phyloP scores from a whole-genome alignment of 768 basidiomycete genomes.

The Auricularia sp. region DNA sequence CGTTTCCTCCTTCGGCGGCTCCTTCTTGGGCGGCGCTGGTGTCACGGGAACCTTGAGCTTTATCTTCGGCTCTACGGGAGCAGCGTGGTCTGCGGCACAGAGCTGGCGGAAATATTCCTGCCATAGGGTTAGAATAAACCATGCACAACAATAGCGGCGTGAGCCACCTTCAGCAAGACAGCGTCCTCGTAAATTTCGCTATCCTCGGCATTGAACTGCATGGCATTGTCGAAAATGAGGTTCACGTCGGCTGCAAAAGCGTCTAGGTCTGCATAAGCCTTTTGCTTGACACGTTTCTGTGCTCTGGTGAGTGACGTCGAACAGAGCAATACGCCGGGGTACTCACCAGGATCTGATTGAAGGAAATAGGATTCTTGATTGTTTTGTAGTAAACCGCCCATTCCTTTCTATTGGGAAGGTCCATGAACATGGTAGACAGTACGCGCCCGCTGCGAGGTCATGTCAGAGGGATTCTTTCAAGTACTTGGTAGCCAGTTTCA shows the following conservation, averaged over 20 bases:
- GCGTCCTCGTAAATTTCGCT: constrained; percentile 79
- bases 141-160: constrained; percentile 1
- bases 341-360: constrained; percentile 68
- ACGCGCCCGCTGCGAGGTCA: constrained; percentile 44
- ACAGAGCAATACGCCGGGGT: background rate
- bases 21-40: constrained; percentile 13
- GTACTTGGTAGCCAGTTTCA: constrained; percentile 3
- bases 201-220: constrained; percentile 80
- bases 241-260: constrained; percentile 83
- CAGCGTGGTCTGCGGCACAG: constrained; percentile 64
- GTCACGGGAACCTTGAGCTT: constrained; percentile 55
- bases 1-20: background rate
- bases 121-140: constrained; percentile 7
- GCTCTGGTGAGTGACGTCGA: background rate
- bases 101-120: constrained; percentile 67
- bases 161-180: constrained; percentile 42
- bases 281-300: constrained; percentile 72
- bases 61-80: constrained; percentile 43
- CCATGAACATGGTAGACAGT: constrained; percentile 70
- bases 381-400: constrained; percentile 74
- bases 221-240: constrained; percentile 82
- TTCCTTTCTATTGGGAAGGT: constrained; percentile 65
- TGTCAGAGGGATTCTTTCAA: background rate
- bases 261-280: constrained; percentile 55
- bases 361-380: constrained; percentile 69